phyloP scores from a whole-genome alignment of 495 filamentous ascomycete genomes.

The Astrothelium macrocarpum region DNA sequence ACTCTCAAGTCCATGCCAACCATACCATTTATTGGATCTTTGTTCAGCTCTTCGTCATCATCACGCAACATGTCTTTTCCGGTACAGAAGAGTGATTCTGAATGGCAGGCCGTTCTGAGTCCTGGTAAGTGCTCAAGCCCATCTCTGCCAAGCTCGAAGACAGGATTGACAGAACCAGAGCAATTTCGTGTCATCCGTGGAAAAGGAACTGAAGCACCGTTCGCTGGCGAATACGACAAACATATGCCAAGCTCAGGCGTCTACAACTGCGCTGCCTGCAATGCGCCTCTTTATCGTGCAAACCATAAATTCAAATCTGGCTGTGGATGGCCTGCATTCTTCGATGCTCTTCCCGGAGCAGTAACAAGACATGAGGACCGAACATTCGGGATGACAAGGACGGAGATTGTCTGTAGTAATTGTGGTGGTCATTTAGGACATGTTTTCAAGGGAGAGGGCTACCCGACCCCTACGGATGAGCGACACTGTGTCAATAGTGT shows the following conservation, averaged over 20 bases:
- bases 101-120: slow-evolving; percentile 80
- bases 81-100: slow-evolving; percentile 64
- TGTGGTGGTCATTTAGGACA: slow-evolving; percentile 95
- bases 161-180: slow-evolving; percentile 40
- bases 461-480: slow-evolving; percentile 83
- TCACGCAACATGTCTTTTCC: slow-evolving; percentile 65
- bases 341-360: slow-evolving; percentile 82
- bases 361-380: slow-evolving; percentile 70
- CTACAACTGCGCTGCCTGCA: slow-evolving; percentile 79
- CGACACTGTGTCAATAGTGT: slow-evolving; percentile 94
- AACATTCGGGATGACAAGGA: slow-evolving; percentile 72
- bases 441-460: slow-evolving; percentile 95
- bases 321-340: slow-evolving; percentile 97
- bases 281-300: slow-evolving; percentile 80
- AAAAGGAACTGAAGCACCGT: slow-evolving; percentile 79
- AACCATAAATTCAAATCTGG: slow-evolving; percentile 90
- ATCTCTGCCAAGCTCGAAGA: not conserved
- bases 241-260: slow-evolving; percentile 65
- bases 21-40: slow-evolving; percentile 66
- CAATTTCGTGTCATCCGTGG: slow-evolving; percentile 89
- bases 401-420: slow-evolving; percentile 86
- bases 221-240: slow-evolving; percentile 75
- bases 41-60: slow-evolving; percentile 56
- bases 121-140: slow-evolving; percentile 44
- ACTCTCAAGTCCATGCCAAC: slow-evolving; percentile 51